Evolutionary conservation across 805 yeast genomes (phyloP), one percentile per base, ranked within the genome.

Genomic region (Zygoascus biomembranicola): DNA sequence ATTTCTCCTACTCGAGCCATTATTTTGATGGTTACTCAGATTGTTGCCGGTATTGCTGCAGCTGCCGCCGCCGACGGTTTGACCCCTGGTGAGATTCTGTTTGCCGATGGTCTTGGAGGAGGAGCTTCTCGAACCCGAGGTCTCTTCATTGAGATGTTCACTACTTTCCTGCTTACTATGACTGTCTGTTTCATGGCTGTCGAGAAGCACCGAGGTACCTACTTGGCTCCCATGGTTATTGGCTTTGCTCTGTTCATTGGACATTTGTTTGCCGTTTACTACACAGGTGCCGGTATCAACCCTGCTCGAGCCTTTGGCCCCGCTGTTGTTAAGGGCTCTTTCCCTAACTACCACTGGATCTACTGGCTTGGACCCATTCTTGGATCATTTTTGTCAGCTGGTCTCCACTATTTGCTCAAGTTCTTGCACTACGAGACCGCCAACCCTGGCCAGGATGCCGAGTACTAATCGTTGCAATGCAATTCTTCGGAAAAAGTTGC

Each of bases 251-350:
- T 88, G 61, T 85, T 88, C 74, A 73, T 87, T 62, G 95, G 85
- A 49, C 95, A 88, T 69, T 79, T 88, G 75, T 77, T 87, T 62
- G 79, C 85, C 66, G 87, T 89, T 53, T 85, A 77, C 78, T 85
- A 79, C 75, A 86, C 95, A 50, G 96, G 96, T 68, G 95, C 95
- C 42, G 96, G 96, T 67, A 75, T 87, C 65, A 88, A 88, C 77
- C 96, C 96, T 54, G 96, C 96, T 47, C 82, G 96, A 76, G 74
- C 87, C 35, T 78, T 88, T 54, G 96, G 96, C 65, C 95, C 96
- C 51, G 78, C 83, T 67, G 74, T 87, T 56, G 95, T 90, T 55
- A 78, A 79, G 52, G 74, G 69, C 54, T 74, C 79, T 20, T 89
- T 89, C 83, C 95, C 96, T 37, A 68, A 64, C 64, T 88, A 88